phyloP scores from a whole-genome alignment of 768 basidiomycete genomes.

The Russula foetens region DNA sequence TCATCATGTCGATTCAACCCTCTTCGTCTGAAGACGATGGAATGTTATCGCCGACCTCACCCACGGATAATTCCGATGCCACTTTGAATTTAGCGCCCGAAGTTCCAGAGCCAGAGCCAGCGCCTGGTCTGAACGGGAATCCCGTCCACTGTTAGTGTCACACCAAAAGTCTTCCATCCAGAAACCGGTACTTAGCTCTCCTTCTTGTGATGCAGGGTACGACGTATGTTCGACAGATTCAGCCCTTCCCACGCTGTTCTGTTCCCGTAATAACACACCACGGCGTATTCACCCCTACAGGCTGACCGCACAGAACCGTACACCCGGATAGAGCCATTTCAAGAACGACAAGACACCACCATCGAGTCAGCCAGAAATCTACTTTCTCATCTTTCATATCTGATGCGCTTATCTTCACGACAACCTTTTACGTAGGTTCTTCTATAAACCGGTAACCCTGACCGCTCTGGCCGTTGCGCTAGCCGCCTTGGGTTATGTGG shows the following conservation, averaged over 20 bases:
- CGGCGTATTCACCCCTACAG: conserved; percentile 30
- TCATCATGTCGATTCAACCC: conserved; percentile 2
- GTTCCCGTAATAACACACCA: conserved; percentile 7
- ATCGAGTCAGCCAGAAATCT: conserved; percentile 51
- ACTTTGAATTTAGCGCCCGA: conserved; percentile 35
- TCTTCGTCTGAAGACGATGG: conserved; percentile 27
- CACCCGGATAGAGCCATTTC: conserved; percentile 76
- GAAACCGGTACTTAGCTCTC: conserved; percentile 7
- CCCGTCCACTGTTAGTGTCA: conserved; percentile 71
- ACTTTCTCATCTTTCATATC: conserved; percentile 5
- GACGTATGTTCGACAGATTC: conserved; percentile 49
- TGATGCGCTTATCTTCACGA: conserved; percentile 3
- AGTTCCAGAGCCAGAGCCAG: conserved; percentile 52
- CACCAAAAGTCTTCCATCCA: conserved; percentile 16
- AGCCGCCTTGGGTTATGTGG: conserved; percentile 67
- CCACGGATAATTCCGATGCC: conserved; percentile 58
- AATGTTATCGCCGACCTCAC: conserved; percentile 32
- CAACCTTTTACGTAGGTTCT: conserved; percentile 47
- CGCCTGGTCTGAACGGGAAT: conserved; percentile 61
- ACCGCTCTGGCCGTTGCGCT: conserved; percentile 63
- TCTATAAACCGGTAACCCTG: conserved; percentile 78
- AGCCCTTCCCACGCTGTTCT: background rate
- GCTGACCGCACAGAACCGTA: conserved; percentile 80
- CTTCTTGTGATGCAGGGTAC: conserved; percentile 48
- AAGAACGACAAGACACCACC: conserved; percentile 74